Evolutionary conservation across 1,284 basidiomycete genomes (phyloP), one percentile per base, ranked within the genome.

Genomic region (Peniophora sp.): DNA sequence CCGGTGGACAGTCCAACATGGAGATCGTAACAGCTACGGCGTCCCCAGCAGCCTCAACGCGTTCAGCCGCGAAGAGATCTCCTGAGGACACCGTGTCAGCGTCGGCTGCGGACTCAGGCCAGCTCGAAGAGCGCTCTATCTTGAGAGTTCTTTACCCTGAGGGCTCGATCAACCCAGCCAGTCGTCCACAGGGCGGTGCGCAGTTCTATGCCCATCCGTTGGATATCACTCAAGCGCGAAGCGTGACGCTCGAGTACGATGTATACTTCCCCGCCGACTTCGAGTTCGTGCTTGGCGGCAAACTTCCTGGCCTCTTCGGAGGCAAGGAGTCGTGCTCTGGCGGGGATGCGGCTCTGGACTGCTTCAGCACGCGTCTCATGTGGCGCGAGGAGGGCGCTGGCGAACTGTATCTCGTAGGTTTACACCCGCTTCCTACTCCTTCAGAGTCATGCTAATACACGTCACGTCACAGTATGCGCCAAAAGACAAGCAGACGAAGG

Each of bases 321-420:
- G 86, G 86, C 0, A 79, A 76, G 56, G 68, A 61, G 8, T 75
- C 76, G 16, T 88, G 85, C 61, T 85, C 83, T 22, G 85, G 85
- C 8, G 86, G 86, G 3, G 71, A 81, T 54, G 69, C 69, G 3
- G 86, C 85, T 6, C 50, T 65, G 34, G 71, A 76, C 50, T 89
- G 86, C 56, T 89, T 86, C 59, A 86, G 84, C 62, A 86, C 83
- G 17, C 68, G 86, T 24, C 52, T 89, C 54, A 89, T 89, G 86
- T 89, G 86, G 86, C 71, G 86, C 44, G 58, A 62, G 10, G 68
- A 65, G 0, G 85, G 84, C 3, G 61, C 61, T 0, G 85, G 86
- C 0, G 86, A 89, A 61, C 65, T 90, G 23, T 91, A 91, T 60
- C 69, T 90, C 51, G 86, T 88, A 59, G 51, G 77, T 12, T 12